Evolutionary conservation across 106 monocot genomes (phyloP).

Genomic region (Allium cepa): DNA sequence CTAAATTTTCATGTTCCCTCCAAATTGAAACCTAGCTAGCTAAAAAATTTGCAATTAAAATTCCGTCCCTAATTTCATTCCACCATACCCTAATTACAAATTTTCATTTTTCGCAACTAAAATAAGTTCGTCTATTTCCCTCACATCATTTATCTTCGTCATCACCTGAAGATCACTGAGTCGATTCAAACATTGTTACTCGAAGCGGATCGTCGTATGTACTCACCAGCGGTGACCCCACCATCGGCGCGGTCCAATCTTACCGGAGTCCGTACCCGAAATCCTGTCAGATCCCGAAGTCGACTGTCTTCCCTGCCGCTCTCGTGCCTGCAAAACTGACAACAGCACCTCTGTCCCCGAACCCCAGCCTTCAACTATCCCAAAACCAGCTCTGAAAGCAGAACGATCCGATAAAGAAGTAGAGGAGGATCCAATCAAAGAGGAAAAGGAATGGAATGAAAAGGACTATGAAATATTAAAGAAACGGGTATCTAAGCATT

Average conservation of each 20-base stretch:
- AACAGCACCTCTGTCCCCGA: constrained; percentile 1
- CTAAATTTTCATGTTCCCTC: too few species aligned
- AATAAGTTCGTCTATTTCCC: too few species aligned
- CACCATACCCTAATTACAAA: too few species aligned
- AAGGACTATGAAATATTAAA: constrained; percentile 65
- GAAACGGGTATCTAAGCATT: constrained; percentile 71
- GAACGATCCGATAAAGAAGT: not conserved
- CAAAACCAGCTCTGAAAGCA: not conserved
- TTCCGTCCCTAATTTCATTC: too few species aligned
- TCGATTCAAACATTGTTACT: too few species aligned
- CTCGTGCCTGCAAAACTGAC: constrained; percentile 12
- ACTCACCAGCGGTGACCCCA: constrained; percentile 62
- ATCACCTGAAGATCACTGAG: too few species aligned
- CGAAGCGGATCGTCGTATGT: too few species aligned
- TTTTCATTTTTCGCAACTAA: too few species aligned
- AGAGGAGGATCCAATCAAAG: constrained; percentile 9
- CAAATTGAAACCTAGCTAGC: too few species aligned
- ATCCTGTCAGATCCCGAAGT: constrained; percentile 11
- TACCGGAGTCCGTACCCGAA: constrained; percentile 17
- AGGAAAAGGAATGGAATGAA: constrained; percentile 60
- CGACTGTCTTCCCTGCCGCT: constrained; percentile 6
- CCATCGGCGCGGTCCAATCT: constrained; percentile 48
- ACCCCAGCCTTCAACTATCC: constrained; percentile 8
- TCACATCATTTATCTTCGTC: too few species aligned
- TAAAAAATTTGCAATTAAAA: too few species aligned